Conservation (phyloP, 2,329 filamentous ascomycete species). For the Epichloe elymi region DNA sequence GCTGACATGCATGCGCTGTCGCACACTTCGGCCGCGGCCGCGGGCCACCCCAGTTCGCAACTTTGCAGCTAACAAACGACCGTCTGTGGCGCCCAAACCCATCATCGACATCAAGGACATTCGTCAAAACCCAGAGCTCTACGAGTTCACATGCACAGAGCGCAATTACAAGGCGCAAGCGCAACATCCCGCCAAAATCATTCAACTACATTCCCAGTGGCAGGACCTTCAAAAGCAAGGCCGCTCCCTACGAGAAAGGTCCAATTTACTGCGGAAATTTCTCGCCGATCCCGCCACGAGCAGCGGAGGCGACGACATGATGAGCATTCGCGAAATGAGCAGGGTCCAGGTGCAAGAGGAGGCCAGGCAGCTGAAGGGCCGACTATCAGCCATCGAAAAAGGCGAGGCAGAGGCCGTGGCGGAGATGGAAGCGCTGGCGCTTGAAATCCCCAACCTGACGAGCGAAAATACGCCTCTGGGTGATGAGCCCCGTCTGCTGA, state of each 20-base stretch:
- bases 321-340: conserved; percentile 21
- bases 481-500: conserved; percentile 48
- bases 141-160: conserved; percentile 70
- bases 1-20: conserved; percentile 15
- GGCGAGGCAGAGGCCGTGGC: conserved; percentile 44
- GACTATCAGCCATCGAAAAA: conserved; percentile 46
- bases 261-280: conserved; percentile 47
- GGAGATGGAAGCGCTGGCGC: conserved; percentile 63
- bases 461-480: conserved; percentile 62
- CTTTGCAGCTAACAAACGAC: conserved; percentile 29
- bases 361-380: conserved; percentile 50
- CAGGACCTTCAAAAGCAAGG: conserved; percentile 46
- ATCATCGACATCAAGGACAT: conserved; percentile 80
- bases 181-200: conserved; percentile 42
- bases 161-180: conserved; percentile 62
- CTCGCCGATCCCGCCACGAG: conserved; percentile 38
- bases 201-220: conserved; percentile 42
- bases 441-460: conserved; percentile 77
- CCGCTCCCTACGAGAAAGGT: conserved; percentile 48
- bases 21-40: not conserved
- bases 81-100: conserved; percentile 64
- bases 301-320: conserved; percentile 28
- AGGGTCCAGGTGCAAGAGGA: conserved; percentile 46
- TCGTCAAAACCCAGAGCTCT: conserved; percentile 66
- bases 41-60: conserved; percentile 7